Conservation (phyloP, 352 stramenopile genomes). For the Phytopythium chamaehyphon region DNA sequence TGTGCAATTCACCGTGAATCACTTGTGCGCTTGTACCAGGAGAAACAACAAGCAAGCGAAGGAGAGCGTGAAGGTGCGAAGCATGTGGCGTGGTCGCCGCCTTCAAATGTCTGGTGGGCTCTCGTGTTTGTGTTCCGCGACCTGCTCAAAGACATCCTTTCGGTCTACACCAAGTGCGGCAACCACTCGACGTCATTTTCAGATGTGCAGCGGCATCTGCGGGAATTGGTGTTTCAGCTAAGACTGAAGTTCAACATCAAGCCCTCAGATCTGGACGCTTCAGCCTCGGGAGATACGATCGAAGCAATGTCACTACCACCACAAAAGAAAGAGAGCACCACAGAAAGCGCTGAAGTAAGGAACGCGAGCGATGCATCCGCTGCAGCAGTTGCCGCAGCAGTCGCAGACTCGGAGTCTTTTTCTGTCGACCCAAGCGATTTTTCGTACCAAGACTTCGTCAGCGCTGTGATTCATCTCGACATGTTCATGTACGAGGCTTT, state of each 20-base stretch:
- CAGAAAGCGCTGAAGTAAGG: background rate
- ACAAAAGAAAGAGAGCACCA: background rate
- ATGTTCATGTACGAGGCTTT: conserved; percentile 61
- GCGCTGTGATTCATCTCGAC: conserved; percentile 37
- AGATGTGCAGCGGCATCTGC: conserved; percentile 39
- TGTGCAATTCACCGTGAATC: conserved; percentile 38
- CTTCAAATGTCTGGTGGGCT: conserved; percentile 33
- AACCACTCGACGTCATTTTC: conserved; percentile 23
- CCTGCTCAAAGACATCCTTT: conserved; percentile 41
- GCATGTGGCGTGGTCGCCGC: conserved; percentile 20
- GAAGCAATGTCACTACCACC: background rate
- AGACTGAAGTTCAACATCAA: conserved; percentile 55
- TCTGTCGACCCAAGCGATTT: conserved; percentile 36
- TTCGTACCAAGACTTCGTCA: conserved; percentile 51
- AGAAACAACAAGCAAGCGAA: background rate
- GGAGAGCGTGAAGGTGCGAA: background rate
- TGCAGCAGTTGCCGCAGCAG: conserved; percentile 1
- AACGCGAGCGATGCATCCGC: background rate
- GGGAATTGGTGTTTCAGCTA: conserved; percentile 43
- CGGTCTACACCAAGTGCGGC: conserved; percentile 22
- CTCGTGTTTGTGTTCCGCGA: conserved; percentile 44
- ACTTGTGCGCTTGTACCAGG: conserved; percentile 12
- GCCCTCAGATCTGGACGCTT: conserved; percentile 7
- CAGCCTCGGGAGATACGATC: background rate
- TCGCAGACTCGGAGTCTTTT: conserved; percentile 5